Percentiles rank a stretch among this genome's conserved stretches.
phyloP scores from a whole-genome alignment of 331 rosid genomes.

The Arachis monticola region DNA sequence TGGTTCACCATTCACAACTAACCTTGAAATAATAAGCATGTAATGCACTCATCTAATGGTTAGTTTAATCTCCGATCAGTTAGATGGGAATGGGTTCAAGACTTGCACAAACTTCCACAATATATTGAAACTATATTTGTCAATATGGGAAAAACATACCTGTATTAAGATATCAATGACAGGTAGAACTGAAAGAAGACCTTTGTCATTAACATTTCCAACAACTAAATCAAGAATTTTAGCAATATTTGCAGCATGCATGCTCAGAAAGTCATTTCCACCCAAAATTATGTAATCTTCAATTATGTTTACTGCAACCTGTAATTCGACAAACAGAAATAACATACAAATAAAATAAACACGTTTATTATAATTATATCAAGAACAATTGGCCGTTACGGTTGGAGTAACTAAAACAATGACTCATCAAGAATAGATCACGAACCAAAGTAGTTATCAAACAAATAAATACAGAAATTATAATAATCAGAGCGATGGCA shows the following conservation, averaged over 20 bases:
- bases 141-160: slow-evolving; percentile 49
- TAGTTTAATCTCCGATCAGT: too few species aligned
- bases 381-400: slow-evolving; percentile 23
- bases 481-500: slow-evolving; percentile 11
- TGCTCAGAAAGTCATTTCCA: slow-evolving; percentile 77
- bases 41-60: too few species aligned
- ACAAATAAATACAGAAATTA: slow-evolving; percentile 12
- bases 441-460: slow-evolving; percentile 21
- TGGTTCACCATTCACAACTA: not conserved
- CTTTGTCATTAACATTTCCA: slow-evolving; percentile 91
- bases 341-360: slow-evolving; percentile 15
- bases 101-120: too few species aligned
- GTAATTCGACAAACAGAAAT: slow-evolving; percentile 45
- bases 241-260: slow-evolving; percentile 84
- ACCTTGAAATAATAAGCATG: slow-evolving; percentile 6
- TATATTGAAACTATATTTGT: slow-evolving; percentile 10
- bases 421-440: slow-evolving; percentile 15
- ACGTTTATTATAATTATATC: slow-evolving; percentile 1
- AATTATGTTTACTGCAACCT: slow-evolving; percentile 81
- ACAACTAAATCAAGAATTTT: slow-evolving; percentile 83
- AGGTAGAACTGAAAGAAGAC: slow-evolving; percentile 81
- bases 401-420: slow-evolving; percentile 17
- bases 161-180: slow-evolving; percentile 85
- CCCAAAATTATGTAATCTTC: slow-evolving; percentile 92
- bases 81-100: too few species aligned